phyloP scores from a whole-genome alignment of 1,284 basidiomycete genomes.

The Puccinia brachypodii region DNA sequence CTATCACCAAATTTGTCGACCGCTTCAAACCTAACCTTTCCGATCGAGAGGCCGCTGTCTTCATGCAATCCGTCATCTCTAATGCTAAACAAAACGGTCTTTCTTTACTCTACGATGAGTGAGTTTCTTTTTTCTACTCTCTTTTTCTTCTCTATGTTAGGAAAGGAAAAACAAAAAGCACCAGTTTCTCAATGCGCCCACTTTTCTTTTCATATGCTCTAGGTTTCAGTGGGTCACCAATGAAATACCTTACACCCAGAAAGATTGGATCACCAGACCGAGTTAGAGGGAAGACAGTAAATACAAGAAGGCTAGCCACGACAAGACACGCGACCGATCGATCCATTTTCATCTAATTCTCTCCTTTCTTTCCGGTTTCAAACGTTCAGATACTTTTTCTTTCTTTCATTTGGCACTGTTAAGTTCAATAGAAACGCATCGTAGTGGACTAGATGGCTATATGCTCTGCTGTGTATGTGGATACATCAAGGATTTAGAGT shows the following conservation, averaged over 20 bases:
- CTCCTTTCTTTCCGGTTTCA: too few relatives aligned
- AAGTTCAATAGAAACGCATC: too few relatives aligned
- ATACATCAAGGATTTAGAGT: too few relatives aligned
- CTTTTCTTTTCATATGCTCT: not conserved
- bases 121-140: not conserved
- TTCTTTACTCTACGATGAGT: conserved; percentile 89
- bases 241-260: conserved; percentile 48
- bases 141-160: not conserved
- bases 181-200: not conserved
- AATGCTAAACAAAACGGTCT: conserved; percentile 94
- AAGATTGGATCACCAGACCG: conserved; percentile 44
- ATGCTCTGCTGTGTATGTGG: too few relatives aligned
- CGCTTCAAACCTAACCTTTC: conserved; percentile 79
- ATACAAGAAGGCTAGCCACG: too few relatives aligned
- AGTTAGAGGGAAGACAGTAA: not conserved
- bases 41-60: conserved; percentile 88
- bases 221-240: conserved; percentile 49
- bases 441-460: too few relatives aligned
- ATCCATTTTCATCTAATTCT: too few relatives aligned
- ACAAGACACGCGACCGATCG: too few relatives aligned
- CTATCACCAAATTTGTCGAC: conserved; percentile 80
- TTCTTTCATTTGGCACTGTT: too few relatives aligned
- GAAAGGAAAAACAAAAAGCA: not conserved
- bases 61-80: conserved; percentile 80
- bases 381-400: too few relatives aligned